These are phyloP conservation scores for Aspergillus calidoustus DNA, from an alignment of 2,329 filamentous ascomycete genomes.

Conservation along the genomic window DNA sequence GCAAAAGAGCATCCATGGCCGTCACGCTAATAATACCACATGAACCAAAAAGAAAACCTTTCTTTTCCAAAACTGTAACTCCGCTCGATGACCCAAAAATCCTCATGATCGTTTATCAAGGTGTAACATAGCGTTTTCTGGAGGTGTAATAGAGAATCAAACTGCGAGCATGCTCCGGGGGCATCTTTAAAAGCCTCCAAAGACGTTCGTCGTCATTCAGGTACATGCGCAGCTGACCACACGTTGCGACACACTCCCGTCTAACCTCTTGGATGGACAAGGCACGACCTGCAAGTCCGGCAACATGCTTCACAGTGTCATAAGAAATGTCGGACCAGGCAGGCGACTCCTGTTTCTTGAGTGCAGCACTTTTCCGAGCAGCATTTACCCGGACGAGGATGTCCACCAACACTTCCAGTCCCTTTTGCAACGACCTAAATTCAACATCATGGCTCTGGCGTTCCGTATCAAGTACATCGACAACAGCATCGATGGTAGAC, in stretches of 20 bases:
- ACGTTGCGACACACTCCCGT: background rate
- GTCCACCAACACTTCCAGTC: conserved; percentile 35
- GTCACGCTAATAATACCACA: background rate
- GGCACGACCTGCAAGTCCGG: conserved; percentile 37
- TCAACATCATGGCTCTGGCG: conserved; percentile 31
- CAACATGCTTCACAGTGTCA: conserved; percentile 33
- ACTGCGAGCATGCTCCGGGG: background rate
- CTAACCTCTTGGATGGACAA: conserved; percentile 34
- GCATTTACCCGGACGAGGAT: conserved; percentile 24
- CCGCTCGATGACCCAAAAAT: background rate
- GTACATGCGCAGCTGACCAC: background rate
- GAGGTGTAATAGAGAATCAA: background rate
- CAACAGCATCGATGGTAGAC: conserved; percentile 13
- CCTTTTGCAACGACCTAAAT: conserved; percentile 41
- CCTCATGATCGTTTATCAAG: background rate
- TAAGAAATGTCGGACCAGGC: conserved; percentile 19
- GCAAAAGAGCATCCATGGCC: background rate
- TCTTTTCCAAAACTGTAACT: background rate
- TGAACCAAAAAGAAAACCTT: background rate
- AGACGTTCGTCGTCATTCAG: background rate
- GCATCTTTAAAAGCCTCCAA: background rate
- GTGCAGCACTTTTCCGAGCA: conserved; percentile 7
- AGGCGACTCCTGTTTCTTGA: conserved; percentile 25
- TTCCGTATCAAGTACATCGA: conserved; percentile 26
- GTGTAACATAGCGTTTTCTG: background rate